Base-by-base conservation (phyloP, 805 yeast genomes). In the Pichia thaimueangensis region DNA sequence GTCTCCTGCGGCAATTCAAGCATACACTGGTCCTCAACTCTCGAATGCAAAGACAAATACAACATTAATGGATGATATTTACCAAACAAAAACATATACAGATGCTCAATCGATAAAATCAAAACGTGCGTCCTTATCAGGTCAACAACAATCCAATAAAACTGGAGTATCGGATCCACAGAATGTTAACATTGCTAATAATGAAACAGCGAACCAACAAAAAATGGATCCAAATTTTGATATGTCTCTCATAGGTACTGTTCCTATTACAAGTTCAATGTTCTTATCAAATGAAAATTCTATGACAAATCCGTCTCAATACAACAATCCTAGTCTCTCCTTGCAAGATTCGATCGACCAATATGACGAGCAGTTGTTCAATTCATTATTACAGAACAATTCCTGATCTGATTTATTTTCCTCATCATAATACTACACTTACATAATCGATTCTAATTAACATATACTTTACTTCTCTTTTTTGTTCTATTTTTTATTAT, bases 31-130 rank as follows among this genome's bases (percentile, higher is more conserved):
- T 29, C 55, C 55, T 35, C 55, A 49, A 32, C 41, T 61, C 24
- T 49, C 61, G 1, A 62, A 59, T 34, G 42, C 63, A 2, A 60
- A 59, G 39, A 60, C 65, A 2, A 60, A 62, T 42, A 55, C 64
- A 11, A 60, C 66, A 1, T 39, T 60, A 15, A 59, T 59, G 61
- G 63, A 58, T 34, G 66, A 60, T 36, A 40, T 60, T 13, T 59
- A 61, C 45, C 59, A 55, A 44, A 51, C 62, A 2, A 59, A 52
- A 37, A 60, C 64, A 1, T 59, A 56, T 30, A 60, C 64, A 0
- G 63, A 53, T 35, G 31, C 45, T 13, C 50, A 42, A 42, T 39
- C 43, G 6, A 29, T 33, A 5, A 22, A 13, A 22, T 19, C 40
- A n/a, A 41, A 37, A 30, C 24, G 31, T 13, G 25, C 34, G 12